Percentiles rank a stretch among this genome's conserved stretches.
phyloP scores from a whole-genome alignment of 208 protist species.

The Naegleria fowleri region DNA sequence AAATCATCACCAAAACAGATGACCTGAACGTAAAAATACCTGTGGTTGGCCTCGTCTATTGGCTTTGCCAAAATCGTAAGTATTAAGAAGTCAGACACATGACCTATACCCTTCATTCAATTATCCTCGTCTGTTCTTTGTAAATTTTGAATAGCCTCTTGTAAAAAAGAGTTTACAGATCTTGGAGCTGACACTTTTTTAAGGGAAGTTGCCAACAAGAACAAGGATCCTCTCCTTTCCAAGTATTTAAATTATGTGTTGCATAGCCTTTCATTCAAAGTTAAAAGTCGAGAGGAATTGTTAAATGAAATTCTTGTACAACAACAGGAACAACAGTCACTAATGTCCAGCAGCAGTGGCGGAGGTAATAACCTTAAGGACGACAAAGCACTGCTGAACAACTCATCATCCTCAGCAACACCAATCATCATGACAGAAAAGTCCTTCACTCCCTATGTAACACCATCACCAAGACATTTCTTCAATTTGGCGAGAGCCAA shows the following conservation, averaged over 20 bases:
- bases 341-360: too few relatives aligned
- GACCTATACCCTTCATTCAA: too few relatives aligned
- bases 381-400: too few relatives aligned
- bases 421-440: neutral
- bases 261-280: neutral
- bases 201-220: neutral
- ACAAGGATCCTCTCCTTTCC: neutral
- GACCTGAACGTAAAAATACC: neutral
- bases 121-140: too few relatives aligned
- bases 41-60: constrained; percentile 21
- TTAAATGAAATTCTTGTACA: neutral
- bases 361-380: too few relatives aligned
- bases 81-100: neutral
- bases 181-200: constrained; percentile 2
- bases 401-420: too few relatives aligned
- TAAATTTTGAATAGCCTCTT: neutral
- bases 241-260: constrained; percentile 5
- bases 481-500: neutral
- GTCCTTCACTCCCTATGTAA: neutral
- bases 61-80: constrained; percentile 21
- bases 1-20: neutral
- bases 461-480: constrained; percentile 8
- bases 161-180: constrained; percentile 17
- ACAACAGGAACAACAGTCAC: neutral
- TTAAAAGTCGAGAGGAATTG: constrained; percentile 19